Evolutionary conservation across 2,329 filamentous ascomycete genomes (phyloP).

Genomic region (Verticillium isaacii): DNA sequence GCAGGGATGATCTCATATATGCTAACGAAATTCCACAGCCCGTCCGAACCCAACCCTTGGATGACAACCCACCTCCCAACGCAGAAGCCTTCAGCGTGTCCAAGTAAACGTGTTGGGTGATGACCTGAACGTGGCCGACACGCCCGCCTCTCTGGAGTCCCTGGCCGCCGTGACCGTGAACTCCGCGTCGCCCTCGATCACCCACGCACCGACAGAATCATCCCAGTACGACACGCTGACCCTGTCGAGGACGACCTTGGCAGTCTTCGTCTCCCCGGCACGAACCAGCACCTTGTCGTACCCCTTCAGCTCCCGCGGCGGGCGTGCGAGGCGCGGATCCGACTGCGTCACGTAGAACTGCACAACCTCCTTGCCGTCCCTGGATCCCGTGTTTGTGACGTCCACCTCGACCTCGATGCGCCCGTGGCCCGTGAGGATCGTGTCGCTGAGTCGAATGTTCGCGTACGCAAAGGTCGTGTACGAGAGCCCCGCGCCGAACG

Average conservation of each 20-base stretch:
- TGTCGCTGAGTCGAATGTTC: neutral
- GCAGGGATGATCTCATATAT: too few relatives aligned
- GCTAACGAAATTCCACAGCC: too few relatives aligned
- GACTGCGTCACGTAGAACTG: constrained; percentile 24
- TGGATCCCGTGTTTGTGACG: constrained; percentile 24
- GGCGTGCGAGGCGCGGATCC: constrained; percentile 35
- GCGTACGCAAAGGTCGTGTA: constrained; percentile 55
- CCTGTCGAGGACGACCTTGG: constrained; percentile 22
- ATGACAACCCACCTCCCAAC: too few relatives aligned
- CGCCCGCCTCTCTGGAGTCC: neutral
- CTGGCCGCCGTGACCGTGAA: constrained; percentile 19
- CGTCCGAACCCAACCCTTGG: too few relatives aligned
- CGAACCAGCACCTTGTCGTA: constrained; percentile 35
- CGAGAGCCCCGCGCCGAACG: constrained; percentile 63
- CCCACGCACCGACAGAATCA: constrained; percentile 12
- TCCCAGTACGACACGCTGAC: constrained; percentile 5
- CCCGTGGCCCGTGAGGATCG: neutral
- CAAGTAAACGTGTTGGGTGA: neutral
- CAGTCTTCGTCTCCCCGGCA: constrained; percentile 25
- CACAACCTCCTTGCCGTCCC: constrained; percentile 20
- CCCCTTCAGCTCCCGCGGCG: constrained; percentile 37
- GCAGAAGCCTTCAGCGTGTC: neutral
- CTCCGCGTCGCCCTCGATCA: constrained; percentile 18
- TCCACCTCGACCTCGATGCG: constrained; percentile 35
- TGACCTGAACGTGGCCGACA: constrained; percentile 1